phyloP scores from a whole-genome alignment of 345 rosid genomes.

The Citropsis articulata region DNA sequence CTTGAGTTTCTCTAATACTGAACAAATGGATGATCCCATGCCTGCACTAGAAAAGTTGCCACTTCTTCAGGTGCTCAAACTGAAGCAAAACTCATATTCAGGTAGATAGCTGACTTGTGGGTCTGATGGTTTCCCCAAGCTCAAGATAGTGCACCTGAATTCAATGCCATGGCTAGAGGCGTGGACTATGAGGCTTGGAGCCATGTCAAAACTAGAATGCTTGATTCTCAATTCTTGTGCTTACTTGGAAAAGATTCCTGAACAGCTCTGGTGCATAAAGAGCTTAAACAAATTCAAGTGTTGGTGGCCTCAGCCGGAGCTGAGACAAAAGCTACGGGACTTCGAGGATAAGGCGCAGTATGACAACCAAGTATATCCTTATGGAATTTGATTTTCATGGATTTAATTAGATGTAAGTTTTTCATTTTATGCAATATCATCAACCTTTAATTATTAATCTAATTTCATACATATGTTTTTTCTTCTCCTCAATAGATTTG shows the following conservation, averaged over 20 bases:
- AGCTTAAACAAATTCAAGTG: neutral
- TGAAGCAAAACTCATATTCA: neutral
- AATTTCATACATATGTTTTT: too few species aligned
- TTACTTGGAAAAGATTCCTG: neutral
- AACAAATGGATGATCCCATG: neutral
- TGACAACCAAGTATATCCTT: neutral
- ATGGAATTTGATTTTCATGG: neutral
- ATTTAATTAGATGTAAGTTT: neutral
- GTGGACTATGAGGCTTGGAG: neutral
- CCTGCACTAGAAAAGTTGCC: neutral
- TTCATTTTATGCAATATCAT: too few species aligned
- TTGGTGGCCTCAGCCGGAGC: neutral
- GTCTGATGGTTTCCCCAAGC: neutral
- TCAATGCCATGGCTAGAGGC: conserved; percentile 4
- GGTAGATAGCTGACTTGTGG: neutral
- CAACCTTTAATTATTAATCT: too few species aligned
- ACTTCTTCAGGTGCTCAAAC: neutral
- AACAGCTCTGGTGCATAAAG: neutral
- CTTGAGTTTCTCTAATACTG: neutral
- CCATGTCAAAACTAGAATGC: neutral
- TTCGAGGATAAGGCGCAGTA: neutral
- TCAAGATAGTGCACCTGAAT: neutral
- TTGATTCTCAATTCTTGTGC: neutral
- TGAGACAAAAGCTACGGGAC: neutral
- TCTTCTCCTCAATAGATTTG: too few species aligned